These are phyloP conservation scores for Wickerhamiella lipophila DNA, from an alignment of 805 yeast genomes.

Conservation along the genomic window DNA sequence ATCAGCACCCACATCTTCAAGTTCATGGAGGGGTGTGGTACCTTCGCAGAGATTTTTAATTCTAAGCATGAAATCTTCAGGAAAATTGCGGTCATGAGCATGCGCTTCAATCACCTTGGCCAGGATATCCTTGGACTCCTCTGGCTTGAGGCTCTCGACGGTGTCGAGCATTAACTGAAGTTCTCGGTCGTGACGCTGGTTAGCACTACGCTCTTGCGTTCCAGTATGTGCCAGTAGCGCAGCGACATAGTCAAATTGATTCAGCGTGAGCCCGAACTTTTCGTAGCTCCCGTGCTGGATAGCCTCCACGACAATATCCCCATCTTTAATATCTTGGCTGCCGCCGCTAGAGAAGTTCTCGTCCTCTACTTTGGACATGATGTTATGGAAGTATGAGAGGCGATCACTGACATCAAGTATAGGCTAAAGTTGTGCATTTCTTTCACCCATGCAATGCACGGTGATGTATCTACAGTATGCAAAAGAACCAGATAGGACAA, in stretches of 20 bases:
- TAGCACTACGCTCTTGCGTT: not conserved
- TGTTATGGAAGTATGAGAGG: not conserved
- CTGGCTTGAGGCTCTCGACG: not conserved
- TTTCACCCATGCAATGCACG: too few relatives aligned
- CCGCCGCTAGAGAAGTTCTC: not conserved
- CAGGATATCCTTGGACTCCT: not conserved
- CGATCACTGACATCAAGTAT: not conserved
- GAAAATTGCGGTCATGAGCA: conserved; percentile 8
- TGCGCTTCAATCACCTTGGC: not conserved
- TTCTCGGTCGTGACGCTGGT: conserved; percentile 4
- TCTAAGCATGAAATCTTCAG: not conserved
- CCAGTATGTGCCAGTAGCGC: not conserved
- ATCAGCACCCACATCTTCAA: not conserved
- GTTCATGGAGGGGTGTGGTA: not conserved
- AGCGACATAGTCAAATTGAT: conserved; percentile 4
- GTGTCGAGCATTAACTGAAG: not conserved
- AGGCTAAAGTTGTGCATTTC: not conserved
- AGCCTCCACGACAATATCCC: conserved; percentile 3
- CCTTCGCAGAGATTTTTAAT: not conserved
- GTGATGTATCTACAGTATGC: too few relatives aligned
- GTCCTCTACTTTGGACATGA: not conserved
- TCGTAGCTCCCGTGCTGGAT: not conserved
- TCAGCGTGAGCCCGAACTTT: conserved; percentile 1
- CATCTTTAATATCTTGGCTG: not conserved
- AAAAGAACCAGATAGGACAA: too few relatives aligned